A percentile compares a stretch with the other conserved stretches of the same genome.
Conservation (phyloP, 169 alveolate species). For the Cryptosporidium parvum region DNA sequence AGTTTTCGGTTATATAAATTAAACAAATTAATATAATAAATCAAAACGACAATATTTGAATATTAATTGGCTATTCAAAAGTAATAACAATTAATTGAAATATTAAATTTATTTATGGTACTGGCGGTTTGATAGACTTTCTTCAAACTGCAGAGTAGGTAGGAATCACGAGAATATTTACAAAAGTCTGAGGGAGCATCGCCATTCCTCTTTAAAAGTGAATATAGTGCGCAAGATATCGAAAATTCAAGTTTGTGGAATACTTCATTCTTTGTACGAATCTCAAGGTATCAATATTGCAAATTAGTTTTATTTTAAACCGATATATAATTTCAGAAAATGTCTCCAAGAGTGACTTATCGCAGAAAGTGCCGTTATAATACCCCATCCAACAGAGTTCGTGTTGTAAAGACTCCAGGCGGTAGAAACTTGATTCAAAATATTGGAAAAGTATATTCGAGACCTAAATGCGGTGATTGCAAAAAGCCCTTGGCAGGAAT, state of each 20-base stretch:
- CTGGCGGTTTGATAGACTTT: background rate
- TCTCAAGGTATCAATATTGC: background rate
- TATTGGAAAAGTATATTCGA: slow-evolving; percentile 80
- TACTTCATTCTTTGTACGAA: background rate
- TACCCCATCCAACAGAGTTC: slow-evolving; percentile 89
- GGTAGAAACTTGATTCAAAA: slow-evolving; percentile 81
- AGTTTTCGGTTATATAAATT: background rate
- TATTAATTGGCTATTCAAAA: background rate
- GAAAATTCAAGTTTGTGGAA: background rate
- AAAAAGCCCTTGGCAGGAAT: slow-evolving; percentile 83
- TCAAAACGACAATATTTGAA: background rate
- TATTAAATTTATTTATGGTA: background rate
- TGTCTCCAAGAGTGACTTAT: slow-evolving; percentile 90
- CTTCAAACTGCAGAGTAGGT: background rate
- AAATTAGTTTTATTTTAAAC: background rate
- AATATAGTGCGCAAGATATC: background rate
- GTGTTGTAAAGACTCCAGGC: slow-evolving; percentile 92
- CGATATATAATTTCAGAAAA: slow-evolving; percentile 69
- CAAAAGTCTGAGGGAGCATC: background rate
- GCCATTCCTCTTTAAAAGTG: background rate
- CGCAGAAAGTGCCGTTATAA: slow-evolving; percentile 88
- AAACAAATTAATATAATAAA: background rate
- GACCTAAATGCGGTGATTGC: slow-evolving; percentile 87
- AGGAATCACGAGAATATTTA: background rate
- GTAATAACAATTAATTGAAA: background rate